A percentile compares a stretch with the other conserved stretches of the same genome.
phyloP scores from a whole-genome alignment of 441 rosid species.

The Arabidopsis lyrata region DNA sequence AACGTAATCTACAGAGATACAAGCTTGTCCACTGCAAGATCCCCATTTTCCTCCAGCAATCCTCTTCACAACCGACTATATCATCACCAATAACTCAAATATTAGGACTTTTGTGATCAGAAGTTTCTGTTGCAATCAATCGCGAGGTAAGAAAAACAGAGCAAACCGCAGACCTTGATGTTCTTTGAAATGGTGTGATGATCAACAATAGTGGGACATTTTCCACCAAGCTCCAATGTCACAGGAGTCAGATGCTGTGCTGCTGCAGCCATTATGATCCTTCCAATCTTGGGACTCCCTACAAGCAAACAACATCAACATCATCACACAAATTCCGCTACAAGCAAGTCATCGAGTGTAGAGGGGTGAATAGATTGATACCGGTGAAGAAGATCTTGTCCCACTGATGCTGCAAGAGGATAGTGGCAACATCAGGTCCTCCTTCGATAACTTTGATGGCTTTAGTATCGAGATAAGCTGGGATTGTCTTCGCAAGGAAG shows the following conservation, averaged over 20 bases:
- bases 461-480: slow-evolving; percentile 63
- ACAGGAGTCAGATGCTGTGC: slow-evolving; percentile 85
- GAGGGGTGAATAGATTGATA: slow-evolving; percentile 4
- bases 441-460: slow-evolving; percentile 76
- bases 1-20: slow-evolving; percentile 72
- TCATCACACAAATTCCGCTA: neutral
- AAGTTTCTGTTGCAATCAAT: neutral
- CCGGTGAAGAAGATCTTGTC: slow-evolving; percentile 97
- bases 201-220: slow-evolving; percentile 79
- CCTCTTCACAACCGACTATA: slow-evolving; percentile 57
- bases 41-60: slow-evolving; percentile 86
- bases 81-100: slow-evolving; percentile 47
- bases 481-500: slow-evolving; percentile 61
- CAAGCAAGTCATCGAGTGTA: neutral
- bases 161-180: slow-evolving; percentile 50
- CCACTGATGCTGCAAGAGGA: slow-evolving; percentile 73
- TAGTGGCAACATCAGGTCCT: slow-evolving; percentile 57
- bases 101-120: slow-evolving; percentile 3
- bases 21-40: slow-evolving; percentile 79
- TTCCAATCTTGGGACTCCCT: slow-evolving; percentile 81
- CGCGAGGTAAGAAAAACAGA: slow-evolving; percentile 7
- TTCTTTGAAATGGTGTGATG: slow-evolving; percentile 53
- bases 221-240: slow-evolving; percentile 87
- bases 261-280: slow-evolving; percentile 76
- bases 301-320: slow-evolving; percentile 26